Percentiles rank a stretch among this genome's conserved stretches.
phyloP scores from a whole-genome alignment of 2,329 filamentous ascomycete species.

The Pyrenophora seminiperda region DNA sequence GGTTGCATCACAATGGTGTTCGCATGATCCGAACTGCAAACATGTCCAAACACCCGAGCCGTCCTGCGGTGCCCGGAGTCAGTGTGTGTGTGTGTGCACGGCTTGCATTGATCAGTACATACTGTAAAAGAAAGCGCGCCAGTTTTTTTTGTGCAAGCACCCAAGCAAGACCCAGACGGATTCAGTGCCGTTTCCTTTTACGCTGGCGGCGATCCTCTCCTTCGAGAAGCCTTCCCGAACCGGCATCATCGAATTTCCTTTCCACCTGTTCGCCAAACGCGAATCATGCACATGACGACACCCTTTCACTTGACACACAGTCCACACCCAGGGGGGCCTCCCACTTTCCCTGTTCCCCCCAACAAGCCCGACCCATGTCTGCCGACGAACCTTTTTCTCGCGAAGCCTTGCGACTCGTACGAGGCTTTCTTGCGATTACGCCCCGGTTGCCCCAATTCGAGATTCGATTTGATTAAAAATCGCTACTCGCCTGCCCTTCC shows the following conservation, averaged over 20 bases:
- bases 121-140: background rate
- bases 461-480: background rate
- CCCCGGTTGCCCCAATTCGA: no score
- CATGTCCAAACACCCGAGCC: slow-evolving; percentile 32
- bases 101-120: background rate
- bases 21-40: slow-evolving; percentile 30
- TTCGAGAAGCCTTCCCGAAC: slow-evolving; percentile 33
- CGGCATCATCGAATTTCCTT: slow-evolving; percentile 13
- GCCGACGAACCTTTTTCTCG: background rate
- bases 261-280: slow-evolving; percentile 31
- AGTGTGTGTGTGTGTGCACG: background rate
- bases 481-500: background rate
- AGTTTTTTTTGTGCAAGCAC: background rate
- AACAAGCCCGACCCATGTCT: slow-evolving; percentile 2
- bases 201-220: slow-evolving; percentile 21
- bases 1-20: slow-evolving; percentile 15
- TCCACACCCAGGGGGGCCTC: slow-evolving; percentile 2
- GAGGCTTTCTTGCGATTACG: slow-evolving; percentile 2
- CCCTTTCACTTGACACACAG: slow-evolving; percentile 20
- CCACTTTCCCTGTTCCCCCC: background rate
- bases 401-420: background rate
- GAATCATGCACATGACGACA: slow-evolving; percentile 24
- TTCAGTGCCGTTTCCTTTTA: slow-evolving; percentile 1
- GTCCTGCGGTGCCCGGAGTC: slow-evolving; percentile 1
- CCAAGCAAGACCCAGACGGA: background rate